A percentile compares a stretch with the other conserved stretches of the same genome.
These are phyloP conservation scores for Gremmenia infestans DNA, from an alignment of 2,329 filamentous ascomycete species.

Conservation along the genomic window DNA sequence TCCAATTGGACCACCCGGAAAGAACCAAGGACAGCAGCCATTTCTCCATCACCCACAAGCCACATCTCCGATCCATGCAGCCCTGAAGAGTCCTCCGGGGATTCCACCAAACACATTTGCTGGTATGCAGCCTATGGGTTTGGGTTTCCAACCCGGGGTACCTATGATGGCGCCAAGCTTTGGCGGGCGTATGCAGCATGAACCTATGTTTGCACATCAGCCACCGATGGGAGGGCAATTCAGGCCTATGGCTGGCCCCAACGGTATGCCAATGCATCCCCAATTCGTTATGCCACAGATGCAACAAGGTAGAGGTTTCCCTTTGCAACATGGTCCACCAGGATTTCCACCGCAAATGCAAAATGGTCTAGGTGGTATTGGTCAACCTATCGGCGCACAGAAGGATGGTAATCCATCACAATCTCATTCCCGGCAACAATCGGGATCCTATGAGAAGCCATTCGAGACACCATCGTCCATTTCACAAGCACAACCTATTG, in stretches of 20 bases:
- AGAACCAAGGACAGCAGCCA: conserved; percentile 46
- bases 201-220: conserved; percentile 51
- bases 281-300: conserved; percentile 59
- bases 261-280: conserved; percentile 49
- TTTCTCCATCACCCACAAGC: conserved; percentile 53
- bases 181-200: conserved; percentile 36
- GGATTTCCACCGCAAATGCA: conserved; percentile 46
- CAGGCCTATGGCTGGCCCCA: conserved; percentile 46
- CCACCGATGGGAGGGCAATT: conserved; percentile 47
- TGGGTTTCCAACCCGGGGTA: conserved; percentile 47
- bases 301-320: conserved; percentile 41
- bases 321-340: conserved; percentile 43
- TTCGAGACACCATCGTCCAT: conserved; percentile 33
- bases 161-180: conserved; percentile 41
- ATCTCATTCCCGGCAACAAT: conserved; percentile 71
- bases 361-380: conserved; percentile 37
- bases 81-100: conserved; percentile 53
- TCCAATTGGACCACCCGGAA: conserved; percentile 58
- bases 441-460: conserved; percentile 60
- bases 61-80: conserved; percentile 57
- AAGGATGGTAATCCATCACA: conserved; percentile 41
- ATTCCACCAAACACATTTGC: conserved; percentile 41
- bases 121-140: conserved; percentile 49
- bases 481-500: conserved; percentile 64
- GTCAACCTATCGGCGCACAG: conserved; percentile 35